Percentiles rank a stretch among this genome's conserved stretches.
These are phyloP conservation scores for Acacia concinna DNA, from an alignment of 331 rosid genomes.

Conservation along the genomic window DNA sequence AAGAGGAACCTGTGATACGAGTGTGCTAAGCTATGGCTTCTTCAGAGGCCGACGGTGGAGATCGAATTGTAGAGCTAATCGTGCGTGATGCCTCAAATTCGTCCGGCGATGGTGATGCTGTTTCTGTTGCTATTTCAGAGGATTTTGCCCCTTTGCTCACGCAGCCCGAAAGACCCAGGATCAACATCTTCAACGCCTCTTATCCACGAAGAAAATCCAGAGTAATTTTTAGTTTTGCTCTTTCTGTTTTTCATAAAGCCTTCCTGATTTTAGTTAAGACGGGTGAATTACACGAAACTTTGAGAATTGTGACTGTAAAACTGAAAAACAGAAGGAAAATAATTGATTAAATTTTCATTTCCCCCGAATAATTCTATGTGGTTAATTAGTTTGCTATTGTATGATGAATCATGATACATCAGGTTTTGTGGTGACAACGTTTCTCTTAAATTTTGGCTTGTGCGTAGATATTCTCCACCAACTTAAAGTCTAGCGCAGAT, in stretches of 20 bases:
- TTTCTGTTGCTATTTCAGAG: constrained; percentile 18
- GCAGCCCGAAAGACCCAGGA: constrained; percentile 57
- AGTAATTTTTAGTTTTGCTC: constrained; percentile 31
- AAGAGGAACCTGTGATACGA: neutral
- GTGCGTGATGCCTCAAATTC: constrained; percentile 41
- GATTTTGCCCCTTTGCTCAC: constrained; percentile 58
- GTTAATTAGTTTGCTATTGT: neutral
- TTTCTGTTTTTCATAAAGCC: neutral
- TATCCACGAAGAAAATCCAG: constrained; percentile 63
- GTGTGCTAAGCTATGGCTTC: constrained; percentile 38
- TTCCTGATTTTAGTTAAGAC: neutral
- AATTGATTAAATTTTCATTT: neutral
- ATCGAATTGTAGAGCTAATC: constrained; percentile 61
- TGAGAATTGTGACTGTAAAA: neutral
- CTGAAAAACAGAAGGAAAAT: neutral
- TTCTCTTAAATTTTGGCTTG: neutral
- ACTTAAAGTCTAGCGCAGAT: neutral
- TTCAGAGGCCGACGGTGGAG: constrained; percentile 37
- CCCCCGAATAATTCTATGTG: neutral
- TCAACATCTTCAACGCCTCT: constrained; percentile 70
- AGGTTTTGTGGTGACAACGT: too few relatives aligned
- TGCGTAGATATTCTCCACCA: neutral
- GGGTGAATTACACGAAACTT: neutral
- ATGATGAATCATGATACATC: neutral
- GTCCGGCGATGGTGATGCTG: constrained; percentile 20